Evolutionary conservation across 805 yeast genomes (phyloP).

Genomic region (Candida arabinofermentans): DNA sequence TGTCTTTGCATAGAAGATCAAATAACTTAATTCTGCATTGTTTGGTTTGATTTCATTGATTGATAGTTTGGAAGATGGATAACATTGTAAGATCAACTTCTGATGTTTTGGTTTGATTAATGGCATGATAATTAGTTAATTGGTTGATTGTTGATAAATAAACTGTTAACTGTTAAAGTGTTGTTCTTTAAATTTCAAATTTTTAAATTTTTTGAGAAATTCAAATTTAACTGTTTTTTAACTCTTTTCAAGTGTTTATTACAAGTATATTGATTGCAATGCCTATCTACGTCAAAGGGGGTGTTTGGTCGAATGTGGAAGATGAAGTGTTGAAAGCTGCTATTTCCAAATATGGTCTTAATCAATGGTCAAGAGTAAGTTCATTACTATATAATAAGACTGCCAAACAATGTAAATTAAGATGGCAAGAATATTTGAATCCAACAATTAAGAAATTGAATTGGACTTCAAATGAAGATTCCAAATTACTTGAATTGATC

Average conservation of each 20-base stretch:
- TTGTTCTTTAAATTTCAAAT: no score
- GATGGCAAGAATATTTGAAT: slow-evolving; percentile 88
- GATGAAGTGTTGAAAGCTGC: slow-evolving; percentile 91
- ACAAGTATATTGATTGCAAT: slow-evolving; percentile 31
- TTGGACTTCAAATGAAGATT: slow-evolving; percentile 80
- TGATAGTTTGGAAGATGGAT: slow-evolving; percentile 70
- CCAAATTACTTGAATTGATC: slow-evolving; percentile 59
- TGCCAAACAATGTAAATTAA: slow-evolving; percentile 85
- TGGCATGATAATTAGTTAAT: slow-evolving; percentile 10
- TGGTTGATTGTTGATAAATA: neutral
- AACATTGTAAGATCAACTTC: slow-evolving; percentile 83
- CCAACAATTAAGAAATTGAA: slow-evolving; percentile 61
- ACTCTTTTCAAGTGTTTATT: neutral
- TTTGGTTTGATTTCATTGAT: slow-evolving; percentile 81
- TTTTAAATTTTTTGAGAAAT: neutral
- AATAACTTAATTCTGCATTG: slow-evolving; percentile 83
- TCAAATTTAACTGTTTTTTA: neutral
- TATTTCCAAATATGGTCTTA: slow-evolving; percentile 86
- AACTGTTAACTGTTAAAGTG: no score
- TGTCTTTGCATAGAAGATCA: slow-evolving; percentile 86
- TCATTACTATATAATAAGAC: slow-evolving; percentile 80
- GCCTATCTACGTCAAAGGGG: slow-evolving; percentile 79
- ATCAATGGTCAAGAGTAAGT: slow-evolving; percentile 92
- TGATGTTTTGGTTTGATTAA: slow-evolving; percentile 70
- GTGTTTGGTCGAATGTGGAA: slow-evolving; percentile 80